A percentile compares a stretch with the other conserved stretches of the same genome.
Evolutionary conservation across 2,329 filamentous ascomycete genomes (phyloP).

Genomic region (Talaromyces sp.): DNA sequence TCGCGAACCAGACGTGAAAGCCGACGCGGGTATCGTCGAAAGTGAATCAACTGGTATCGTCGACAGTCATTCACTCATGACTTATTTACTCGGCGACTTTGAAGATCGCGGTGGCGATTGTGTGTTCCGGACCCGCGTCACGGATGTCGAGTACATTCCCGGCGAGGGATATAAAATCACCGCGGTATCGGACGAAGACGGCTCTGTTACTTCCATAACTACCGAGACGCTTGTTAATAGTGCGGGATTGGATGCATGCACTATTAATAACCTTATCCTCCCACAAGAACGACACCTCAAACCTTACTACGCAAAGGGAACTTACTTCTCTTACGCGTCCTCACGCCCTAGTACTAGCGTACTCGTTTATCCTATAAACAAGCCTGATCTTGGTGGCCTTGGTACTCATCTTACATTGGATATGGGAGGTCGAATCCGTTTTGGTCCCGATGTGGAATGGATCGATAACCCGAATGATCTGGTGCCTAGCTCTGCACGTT

Average conservation of each 20-base stretch:
- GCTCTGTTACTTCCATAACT: constrained; percentile 61
- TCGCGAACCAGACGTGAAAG: constrained; percentile 75
- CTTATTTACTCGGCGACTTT: constrained; percentile 73
- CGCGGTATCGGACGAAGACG: constrained; percentile 46
- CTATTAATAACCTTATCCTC: constrained; percentile 80
- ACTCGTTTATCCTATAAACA: constrained; percentile 84
- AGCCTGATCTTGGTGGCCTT: constrained; percentile 81
- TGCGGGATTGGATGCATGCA: constrained; percentile 77
- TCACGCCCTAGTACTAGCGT: constrained; percentile 67
- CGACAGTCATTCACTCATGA: constrained; percentile 84
- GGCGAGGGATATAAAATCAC: constrained; percentile 73
- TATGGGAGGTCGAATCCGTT: constrained; percentile 78
- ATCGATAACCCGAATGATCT: constrained; percentile 71
- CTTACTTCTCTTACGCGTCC: constrained; percentile 83
- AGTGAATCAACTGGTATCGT: constrained; percentile 86
- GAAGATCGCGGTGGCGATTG: constrained; percentile 75
- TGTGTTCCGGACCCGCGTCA: constrained; percentile 70
- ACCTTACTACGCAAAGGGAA: constrained; percentile 88
- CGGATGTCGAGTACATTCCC: constrained; percentile 57
- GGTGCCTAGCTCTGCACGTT: constrained; percentile 63
- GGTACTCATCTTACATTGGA: constrained; percentile 95
- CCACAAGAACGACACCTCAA: constrained; percentile 53
- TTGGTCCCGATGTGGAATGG: constrained; percentile 97
- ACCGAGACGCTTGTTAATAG: constrained; percentile 80
- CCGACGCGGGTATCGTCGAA: constrained; percentile 74